phyloP scores from a whole-genome alignment of 352 stramenopile species.

The Phytophthora agathidicida region DNA sequence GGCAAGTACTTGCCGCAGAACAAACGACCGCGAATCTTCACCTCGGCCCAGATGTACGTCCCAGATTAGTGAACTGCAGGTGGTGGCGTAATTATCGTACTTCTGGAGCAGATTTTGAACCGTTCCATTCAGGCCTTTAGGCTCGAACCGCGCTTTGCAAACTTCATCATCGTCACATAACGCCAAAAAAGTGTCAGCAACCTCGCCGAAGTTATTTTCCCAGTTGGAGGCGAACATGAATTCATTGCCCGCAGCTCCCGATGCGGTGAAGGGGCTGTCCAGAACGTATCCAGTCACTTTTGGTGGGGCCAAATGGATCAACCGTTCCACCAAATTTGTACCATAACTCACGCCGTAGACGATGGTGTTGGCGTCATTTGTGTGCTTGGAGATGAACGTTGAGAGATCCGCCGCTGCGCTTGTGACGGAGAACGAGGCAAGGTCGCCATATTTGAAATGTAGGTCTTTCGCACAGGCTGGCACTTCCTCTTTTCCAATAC shows the following conservation, averaged over 20 bases:
- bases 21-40: constrained; percentile 15
- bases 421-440: constrained; percentile 41
- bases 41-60: not conserved
- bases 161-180: constrained; percentile 20
- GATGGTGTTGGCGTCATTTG: constrained; percentile 27
- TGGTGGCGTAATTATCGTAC: constrained; percentile 29
- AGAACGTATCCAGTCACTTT: constrained; percentile 49
- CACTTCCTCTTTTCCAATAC: constrained; percentile 29
- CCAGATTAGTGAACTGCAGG: constrained; percentile 11
- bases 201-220: constrained; percentile 42
- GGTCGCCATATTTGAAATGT: constrained; percentile 36
- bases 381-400: constrained; percentile 28
- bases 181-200: constrained; percentile 33
- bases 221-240: constrained; percentile 38
- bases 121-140: constrained; percentile 14
- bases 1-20: constrained; percentile 21
- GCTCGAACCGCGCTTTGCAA: constrained; percentile 24
- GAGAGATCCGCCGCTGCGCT: constrained; percentile 38
- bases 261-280: constrained; percentile 34
- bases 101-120: constrained; percentile 14
- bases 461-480: constrained; percentile 38
- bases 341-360: constrained; percentile 68
- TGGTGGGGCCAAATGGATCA: constrained; percentile 47
- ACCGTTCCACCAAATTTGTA: constrained; percentile 47
- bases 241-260: not conserved